Evolutionary conservation across 139 green algal species (phyloP).

Genomic region (Chlamydomonas eustigma): DNA sequence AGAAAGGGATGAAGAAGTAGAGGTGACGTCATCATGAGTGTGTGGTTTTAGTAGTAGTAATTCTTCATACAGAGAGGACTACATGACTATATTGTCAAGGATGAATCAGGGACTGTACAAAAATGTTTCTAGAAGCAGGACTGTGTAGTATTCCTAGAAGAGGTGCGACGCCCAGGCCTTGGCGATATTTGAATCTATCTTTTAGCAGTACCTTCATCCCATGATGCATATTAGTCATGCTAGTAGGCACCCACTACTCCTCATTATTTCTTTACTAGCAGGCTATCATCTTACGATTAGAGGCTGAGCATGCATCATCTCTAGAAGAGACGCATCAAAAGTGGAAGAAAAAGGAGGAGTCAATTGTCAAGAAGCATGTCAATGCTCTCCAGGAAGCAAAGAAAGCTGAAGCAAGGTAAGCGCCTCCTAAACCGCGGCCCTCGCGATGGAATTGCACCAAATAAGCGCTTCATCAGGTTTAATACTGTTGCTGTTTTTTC

Average conservation of each 20-base stretch:
- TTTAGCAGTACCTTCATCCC: background rate
- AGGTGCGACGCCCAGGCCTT: too few species aligned
- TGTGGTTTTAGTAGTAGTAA: background rate
- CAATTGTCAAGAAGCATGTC: background rate
- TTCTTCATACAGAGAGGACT: background rate
- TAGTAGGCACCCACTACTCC: background rate
- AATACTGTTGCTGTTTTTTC: background rate
- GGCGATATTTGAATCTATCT: too few species aligned
- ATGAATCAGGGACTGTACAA: background rate
- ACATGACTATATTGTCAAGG: background rate
- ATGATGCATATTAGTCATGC: background rate
- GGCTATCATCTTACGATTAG: constrained; percentile 39
- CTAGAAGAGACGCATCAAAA: constrained; percentile 23
- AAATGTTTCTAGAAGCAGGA: background rate
- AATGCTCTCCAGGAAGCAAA: constrained; percentile 35
- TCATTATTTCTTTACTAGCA: constrained; percentile 3
- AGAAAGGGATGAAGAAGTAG: constrained; percentile 45
- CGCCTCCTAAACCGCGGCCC: background rate
- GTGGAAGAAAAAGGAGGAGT: constrained; percentile 20
- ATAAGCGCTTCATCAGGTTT: background rate
- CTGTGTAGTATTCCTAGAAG: too few species aligned
- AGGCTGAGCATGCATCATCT: constrained; percentile 30
- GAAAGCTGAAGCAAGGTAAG: constrained; percentile 22
- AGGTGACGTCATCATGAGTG: constrained; percentile 16
- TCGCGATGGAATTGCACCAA: too few species aligned